A percentile compares a stretch with the other conserved stretches of the same genome.
Evolutionary conservation across 2,329 filamentous ascomycete species (phyloP).

Genomic region (Sporothrix phasma): DNA sequence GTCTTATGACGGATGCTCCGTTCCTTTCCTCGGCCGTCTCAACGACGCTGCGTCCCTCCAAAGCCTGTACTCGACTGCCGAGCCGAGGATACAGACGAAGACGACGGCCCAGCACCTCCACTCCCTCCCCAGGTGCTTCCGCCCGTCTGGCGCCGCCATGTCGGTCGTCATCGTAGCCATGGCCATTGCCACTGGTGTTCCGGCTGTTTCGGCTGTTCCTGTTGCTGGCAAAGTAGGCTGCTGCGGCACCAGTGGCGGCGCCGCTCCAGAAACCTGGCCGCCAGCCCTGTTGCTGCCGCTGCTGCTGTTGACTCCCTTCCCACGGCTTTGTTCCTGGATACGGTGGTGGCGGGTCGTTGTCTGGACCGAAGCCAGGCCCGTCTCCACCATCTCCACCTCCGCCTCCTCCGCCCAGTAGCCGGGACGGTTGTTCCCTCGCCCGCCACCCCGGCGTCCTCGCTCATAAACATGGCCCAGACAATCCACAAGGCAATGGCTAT

Average conservation of each 20-base stretch:
- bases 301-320: slow-evolving; percentile 22
- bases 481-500: slow-evolving; percentile 51
- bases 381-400: slow-evolving; percentile 31
- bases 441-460: not conserved
- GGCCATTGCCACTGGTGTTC: slow-evolving; percentile 21
- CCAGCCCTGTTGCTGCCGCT: slow-evolving; percentile 38
- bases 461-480: slow-evolving; percentile 41
- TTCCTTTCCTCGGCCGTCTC: slow-evolving; percentile 10
- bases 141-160: slow-evolving; percentile 9
- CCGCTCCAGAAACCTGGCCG: slow-evolving; percentile 67
- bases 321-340: slow-evolving; percentile 36
- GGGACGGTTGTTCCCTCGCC: slow-evolving; percentile 1
- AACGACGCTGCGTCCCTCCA: slow-evolving; percentile 56
- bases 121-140: slow-evolving; percentile 23
- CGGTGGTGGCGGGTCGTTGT: slow-evolving; percentile 44
- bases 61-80: slow-evolving; percentile 63
- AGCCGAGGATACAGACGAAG: slow-evolving; percentile 31
- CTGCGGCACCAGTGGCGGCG: slow-evolving; percentile 56
- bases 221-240: slow-evolving; percentile 53
- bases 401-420: slow-evolving; percentile 30
- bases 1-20: not conserved
- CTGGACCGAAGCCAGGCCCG: slow-evolving; percentile 27
- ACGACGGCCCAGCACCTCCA: slow-evolving; percentile 28
- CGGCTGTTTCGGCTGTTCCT: slow-evolving; percentile 31
- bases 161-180: slow-evolving; percentile 18